Evolutionary conservation across 1,284 basidiomycete genomes (phyloP).

Genomic region (Ganoderma boninense): DNA sequence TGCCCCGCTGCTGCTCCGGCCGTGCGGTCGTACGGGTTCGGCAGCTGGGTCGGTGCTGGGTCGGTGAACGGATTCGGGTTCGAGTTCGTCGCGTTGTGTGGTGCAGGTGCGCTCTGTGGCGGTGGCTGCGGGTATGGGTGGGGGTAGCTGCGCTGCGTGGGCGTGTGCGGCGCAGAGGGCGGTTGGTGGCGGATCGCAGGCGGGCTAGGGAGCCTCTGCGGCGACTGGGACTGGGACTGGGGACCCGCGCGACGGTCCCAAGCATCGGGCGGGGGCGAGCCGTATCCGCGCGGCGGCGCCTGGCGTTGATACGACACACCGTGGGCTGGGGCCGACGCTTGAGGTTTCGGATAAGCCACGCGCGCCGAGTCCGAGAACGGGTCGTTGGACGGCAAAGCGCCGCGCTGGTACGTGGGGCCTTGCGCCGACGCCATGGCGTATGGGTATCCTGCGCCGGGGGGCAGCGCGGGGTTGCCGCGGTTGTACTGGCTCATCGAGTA

Average conservation of each 20-base stretch:
- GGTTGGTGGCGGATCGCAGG: slow-evolving; percentile 17
- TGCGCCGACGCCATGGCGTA: slow-evolving; percentile 16
- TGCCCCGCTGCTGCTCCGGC: slow-evolving; percentile 20
- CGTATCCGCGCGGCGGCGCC: slow-evolving; percentile 26
- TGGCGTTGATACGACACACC: slow-evolving; percentile 28
- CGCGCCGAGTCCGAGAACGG: slow-evolving; percentile 29
- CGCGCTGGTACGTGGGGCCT: slow-evolving; percentile 12
- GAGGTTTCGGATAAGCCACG: neutral
- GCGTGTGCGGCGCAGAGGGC: slow-evolving; percentile 4
- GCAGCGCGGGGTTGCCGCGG: slow-evolving; percentile 15
- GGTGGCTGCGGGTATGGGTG: neutral
- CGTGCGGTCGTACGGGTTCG: slow-evolving; percentile 29
- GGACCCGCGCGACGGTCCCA: slow-evolving; percentile 10
- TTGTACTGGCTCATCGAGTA: slow-evolving; percentile 25
- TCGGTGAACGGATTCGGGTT: slow-evolving; percentile 29
- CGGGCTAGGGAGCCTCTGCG: slow-evolving; percentile 4
- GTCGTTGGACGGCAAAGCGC: slow-evolving; percentile 14
- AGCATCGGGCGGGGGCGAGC: slow-evolving; percentile 28
- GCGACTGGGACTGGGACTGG: slow-evolving; percentile 13
- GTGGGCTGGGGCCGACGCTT: slow-evolving; percentile 1
- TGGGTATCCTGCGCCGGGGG: slow-evolving; percentile 28
- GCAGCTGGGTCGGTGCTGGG: slow-evolving; percentile 18
- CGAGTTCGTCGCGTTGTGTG: slow-evolving; percentile 15
- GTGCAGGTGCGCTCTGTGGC: slow-evolving; percentile 1
- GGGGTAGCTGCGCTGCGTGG: neutral